Evolutionary conservation across 1,284 basidiomycete species (phyloP), one percentile per base, ranked within the genome.

Genomic region (Pyrrhoderma lamaoense): DNA sequence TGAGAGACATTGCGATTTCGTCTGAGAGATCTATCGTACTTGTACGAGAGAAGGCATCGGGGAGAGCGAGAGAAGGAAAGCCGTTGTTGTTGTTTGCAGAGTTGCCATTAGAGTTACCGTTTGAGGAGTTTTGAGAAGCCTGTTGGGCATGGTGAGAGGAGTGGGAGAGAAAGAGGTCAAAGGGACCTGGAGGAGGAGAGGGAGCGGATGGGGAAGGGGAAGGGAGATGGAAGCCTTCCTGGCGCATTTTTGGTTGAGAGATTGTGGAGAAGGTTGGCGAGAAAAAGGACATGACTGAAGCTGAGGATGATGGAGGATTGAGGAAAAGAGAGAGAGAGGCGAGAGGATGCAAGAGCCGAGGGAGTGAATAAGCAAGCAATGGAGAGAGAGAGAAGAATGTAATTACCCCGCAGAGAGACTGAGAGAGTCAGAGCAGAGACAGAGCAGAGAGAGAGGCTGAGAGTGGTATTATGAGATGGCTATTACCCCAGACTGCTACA

Each of bases 201-300:
- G 65, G 71, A 38, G 54, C 64, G n/a, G 68, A 65, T 58, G 67
- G 67, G 11, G 67, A 63, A 13, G 74, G 73, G 49, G 70, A 75
- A 16, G 73, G 76, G 35, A 79, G 67, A 54, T 82, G 79, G 64
- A 83, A 83, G 61, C 81, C 81, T 67, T 84, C 80, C 60, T 81
- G 80, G 57, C 70, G 66, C 56, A 70, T 63, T 59, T 69, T 69
- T 19, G 70, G 70, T 60, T 70, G 54, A 16, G 45, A 31, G 36
- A 55, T 55, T 22, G 18, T 18, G 14, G 45, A 43, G 46, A 52
- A 55, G n/a, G 45, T 31, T 1, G 54, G 35, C 14, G 49, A 55
- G 45, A 48, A 55, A 35, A 52, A 55, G 4, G 54, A 21, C 54
- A 55, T 55, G n/a, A n/a, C n/a, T n/a, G n/a, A n/a, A n/a, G n/a